Evolutionary conservation across 2,329 filamentous ascomycete genomes (phyloP), one percentile per base, ranked within the genome.

Genomic region (Verticillium tricorpus): DNA sequence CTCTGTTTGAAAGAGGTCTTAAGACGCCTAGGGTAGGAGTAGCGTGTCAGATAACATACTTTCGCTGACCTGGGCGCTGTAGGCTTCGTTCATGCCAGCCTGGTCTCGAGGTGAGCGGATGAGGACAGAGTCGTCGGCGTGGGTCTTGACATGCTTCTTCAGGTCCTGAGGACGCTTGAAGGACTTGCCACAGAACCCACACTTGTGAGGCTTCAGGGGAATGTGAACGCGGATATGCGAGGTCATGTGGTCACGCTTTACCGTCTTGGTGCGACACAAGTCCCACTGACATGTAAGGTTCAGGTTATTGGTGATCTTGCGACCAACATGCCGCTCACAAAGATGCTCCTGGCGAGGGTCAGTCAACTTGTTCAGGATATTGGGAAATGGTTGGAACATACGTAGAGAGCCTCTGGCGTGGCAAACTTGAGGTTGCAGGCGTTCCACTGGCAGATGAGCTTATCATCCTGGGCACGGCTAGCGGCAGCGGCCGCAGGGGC

Each of bases 81-180:
- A 89, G 66, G 78, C 80, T n/a, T 72, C 69, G 63, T 75, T 75
- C 70, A 86, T 74, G 64, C 78, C 79, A 17, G 75, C 77, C 64
- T 82, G 80, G 63, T 86, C 84, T 67, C 80, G 80, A 32, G 78
- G 78, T 15, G 80, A 77, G 56, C 83, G 79, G 31, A 84, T 79
- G 52, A 88, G 81, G 50, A 96, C 92, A 52, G 93, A 96, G 78
- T 97, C 94, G 72, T 98, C 94, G 69, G 94, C 94, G 74, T 98
- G 94, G 5, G 94, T 98, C 88, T 98, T 99, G 77, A 98, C 93
- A 76, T 99, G 95, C 82, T 99, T 99, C 87, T 99, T 98, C 71
- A 99, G 78, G 81, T 99, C 95, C 80, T 99, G 95, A 2, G 95
- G 95, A 39, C 95, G 91, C 86, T 99, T 99, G 85, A 99, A 99